Base-by-base conservation (phyloP, 1,139 yeast genomes). In the Kodamaea sp. region DNA sequence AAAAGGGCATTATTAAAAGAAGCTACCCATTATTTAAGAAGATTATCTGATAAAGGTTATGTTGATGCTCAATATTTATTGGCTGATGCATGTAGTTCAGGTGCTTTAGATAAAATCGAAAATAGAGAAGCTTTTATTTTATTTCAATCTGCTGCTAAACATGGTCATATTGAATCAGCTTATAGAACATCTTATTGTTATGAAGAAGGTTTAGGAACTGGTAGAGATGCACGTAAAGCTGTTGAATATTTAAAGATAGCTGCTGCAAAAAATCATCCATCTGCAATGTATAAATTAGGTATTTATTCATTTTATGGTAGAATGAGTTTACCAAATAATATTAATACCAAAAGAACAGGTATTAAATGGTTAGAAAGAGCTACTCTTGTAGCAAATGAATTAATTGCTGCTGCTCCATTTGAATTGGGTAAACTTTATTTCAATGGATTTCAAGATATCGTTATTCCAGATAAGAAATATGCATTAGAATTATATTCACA, bases 281-380 rank as follows among this genome's bases (percentile, higher is more conserved):
- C 96, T 9, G 96, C 97, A 5, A 88, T 90, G 95, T 84, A 84
- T 64, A 85, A 90, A 55, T 70, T 89, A 46, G 97, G 97, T 6
- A 72, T 87, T 36, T 89, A 90, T 47, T 84, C 89, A 30, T 92
- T 84, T 58, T 79, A 87, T 55, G 81, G 88, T 7, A 73, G 86
- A 49, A 82, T 90, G 90, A 97, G 97, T 1, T 60, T 90, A 36
- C 70, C 84, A 5, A 75, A 76, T 46, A 81, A 79, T 51, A 69
- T 79, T 23, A 79, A 75, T 43, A 82, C 87, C 23, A 85, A 89
- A 53, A 87, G 84, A 55, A 79, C 80, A 55, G 98, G 97, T 38
- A 83, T 92, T 47, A 87, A 89, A 58, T 92, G 98, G 98, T 68
- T 92, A 42, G 78, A 87, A 30, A 77, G 97, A 44, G 96, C 96